These are phyloP conservation scores for Beauveria sp. DNA, from an alignment of 2,329 filamentous ascomycete species.

Conservation along the genomic window DNA sequence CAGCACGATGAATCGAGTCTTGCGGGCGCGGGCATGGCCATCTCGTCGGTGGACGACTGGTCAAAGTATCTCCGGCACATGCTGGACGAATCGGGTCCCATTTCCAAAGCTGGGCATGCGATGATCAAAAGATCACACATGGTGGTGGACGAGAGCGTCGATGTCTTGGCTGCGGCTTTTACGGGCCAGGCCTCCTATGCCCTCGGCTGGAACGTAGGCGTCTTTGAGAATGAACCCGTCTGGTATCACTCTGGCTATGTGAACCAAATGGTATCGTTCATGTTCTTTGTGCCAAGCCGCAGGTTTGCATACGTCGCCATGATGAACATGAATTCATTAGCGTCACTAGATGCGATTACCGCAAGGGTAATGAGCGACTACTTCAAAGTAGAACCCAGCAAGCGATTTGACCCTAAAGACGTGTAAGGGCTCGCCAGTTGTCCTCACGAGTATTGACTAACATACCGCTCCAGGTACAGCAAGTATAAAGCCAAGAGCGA, in stretches of 20 bases:
- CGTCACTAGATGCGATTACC: slow-evolving; percentile 15
- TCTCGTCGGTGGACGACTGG: slow-evolving; percentile 32
- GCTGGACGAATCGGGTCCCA: slow-evolving; percentile 21
- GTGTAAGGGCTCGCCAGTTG: slow-evolving; percentile 4
- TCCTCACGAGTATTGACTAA: neutral
- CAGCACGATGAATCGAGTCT: slow-evolving; percentile 22
- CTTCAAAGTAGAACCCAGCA: slow-evolving; percentile 12
- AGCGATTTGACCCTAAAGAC: slow-evolving; percentile 13
- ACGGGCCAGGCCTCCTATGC: slow-evolving; percentile 15
- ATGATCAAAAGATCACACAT: slow-evolving; percentile 20
- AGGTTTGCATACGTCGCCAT: slow-evolving; percentile 20
- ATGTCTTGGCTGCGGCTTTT: slow-evolving; percentile 13
- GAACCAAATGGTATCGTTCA: slow-evolving; percentile 18
- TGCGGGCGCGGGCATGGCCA: slow-evolving; percentile 36
- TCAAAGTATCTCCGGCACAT: slow-evolving; percentile 26
- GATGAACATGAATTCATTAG: slow-evolving; percentile 16
- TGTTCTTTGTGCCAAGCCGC: slow-evolving; percentile 21
- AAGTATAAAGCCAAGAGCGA: neutral
- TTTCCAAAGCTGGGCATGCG: slow-evolving; percentile 20
- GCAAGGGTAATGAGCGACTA: slow-evolving; percentile 19
- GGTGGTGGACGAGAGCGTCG: slow-evolving; percentile 6
- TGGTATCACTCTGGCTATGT: slow-evolving; percentile 20
- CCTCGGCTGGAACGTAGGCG: slow-evolving; percentile 18
- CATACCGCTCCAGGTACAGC: neutral
- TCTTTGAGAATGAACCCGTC: slow-evolving; percentile 17